Percentiles rank a stretch among this genome's conserved stretches.
These are phyloP conservation scores for Globisporangium takayamanum DNA, from an alignment of 352 stramenopile genomes.

Conservation along the genomic window DNA sequence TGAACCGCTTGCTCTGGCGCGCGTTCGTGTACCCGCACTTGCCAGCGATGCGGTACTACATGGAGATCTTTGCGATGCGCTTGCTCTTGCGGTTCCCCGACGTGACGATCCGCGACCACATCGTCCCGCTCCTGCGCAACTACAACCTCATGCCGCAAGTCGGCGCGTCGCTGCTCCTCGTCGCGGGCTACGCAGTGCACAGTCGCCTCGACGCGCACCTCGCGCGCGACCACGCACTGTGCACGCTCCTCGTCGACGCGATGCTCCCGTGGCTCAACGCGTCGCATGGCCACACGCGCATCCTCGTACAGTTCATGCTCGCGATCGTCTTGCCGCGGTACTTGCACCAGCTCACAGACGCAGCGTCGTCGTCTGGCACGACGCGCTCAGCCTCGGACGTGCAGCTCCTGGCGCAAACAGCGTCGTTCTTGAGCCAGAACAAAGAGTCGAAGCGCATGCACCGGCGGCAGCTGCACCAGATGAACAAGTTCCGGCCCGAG, in stretches of 20 bases:
- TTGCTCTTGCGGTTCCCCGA: conserved; percentile 44
- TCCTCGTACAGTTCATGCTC: conserved; percentile 70
- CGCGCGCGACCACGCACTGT: conserved; percentile 11
- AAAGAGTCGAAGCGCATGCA: conserved; percentile 83
- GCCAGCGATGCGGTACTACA: conserved; percentile 68
- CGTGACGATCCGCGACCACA: conserved; percentile 26
- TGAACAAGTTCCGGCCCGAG: conserved; percentile 53
- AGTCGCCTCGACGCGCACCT: conserved; percentile 26
- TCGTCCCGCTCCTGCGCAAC: conserved; percentile 59
- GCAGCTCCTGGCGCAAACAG: conserved; percentile 44
- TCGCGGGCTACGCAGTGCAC: conserved; percentile 33
- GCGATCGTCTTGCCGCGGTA: conserved; percentile 57
- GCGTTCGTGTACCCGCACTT: conserved; percentile 58
- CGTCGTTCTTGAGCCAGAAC: conserved; percentile 67
- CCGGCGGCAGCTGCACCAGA: conserved; percentile 56
- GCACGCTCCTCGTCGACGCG: conserved; percentile 28
- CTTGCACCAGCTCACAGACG: conserved; percentile 27
- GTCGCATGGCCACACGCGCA: conserved; percentile 76
- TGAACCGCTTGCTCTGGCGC: conserved; percentile 37
- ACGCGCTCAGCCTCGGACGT: conserved; percentile 13
- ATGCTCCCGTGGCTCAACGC: conserved; percentile 76
- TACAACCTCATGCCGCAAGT: conserved; percentile 73
- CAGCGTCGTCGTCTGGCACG: not conserved
- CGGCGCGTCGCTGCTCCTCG: conserved; percentile 52
- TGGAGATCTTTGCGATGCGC: conserved; percentile 79